Base-by-base conservation (phyloP, 78 protist genomes). In the Trichosphaerium sp. region DNA sequence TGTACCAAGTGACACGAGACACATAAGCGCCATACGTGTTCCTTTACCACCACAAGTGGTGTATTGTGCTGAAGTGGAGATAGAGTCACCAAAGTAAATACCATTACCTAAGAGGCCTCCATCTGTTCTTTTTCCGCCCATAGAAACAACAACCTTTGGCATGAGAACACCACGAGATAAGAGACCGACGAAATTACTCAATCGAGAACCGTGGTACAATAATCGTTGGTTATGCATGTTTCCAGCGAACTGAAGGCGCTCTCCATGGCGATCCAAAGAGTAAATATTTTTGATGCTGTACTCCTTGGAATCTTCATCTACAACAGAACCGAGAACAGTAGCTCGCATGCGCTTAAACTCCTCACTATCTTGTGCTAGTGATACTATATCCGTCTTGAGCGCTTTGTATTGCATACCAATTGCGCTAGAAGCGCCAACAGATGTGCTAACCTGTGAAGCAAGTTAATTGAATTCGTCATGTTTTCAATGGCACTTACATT, bases 31-130 rank as follows among this genome's bases (percentile, higher is more conserved):
- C 25, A 65, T 60, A 43, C 71, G 65, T 1, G 11, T 40, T 4
- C 42, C 26, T 10, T 40, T 5, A 1, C 10, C 2, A 25, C 56
- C 48, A 0, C n/a, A 18, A 40, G 39, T 55, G 23, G 86, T 60
- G 38, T 80, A 80, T 29, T 42, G 25, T 14, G n/a, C 25, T 7
- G 77, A 7, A 0, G 77, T 80, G 3, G 44, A 61, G 26, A 65
- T 40, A 25, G 57, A 26, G 58, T 66, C 75, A 37, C 62, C 71
- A 54, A 48, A 82, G 42, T 82, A 82, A 37, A 82, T 74, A 58
- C 88, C 88, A 18, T 64, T 56, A 47, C 88, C 88, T 2, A 82
- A 47, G 65, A n/a, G 60, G 39, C 88, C 88, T 48, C 54, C 56
- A 59, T 82, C 71, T 3, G 78, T 74, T 34, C 88, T 51, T 1